Percentiles rank a stretch among this genome's conserved stretches.
phyloP scores from a whole-genome alignment of 2,329 filamentous ascomycete species.

The Metarhizium sp. region DNA sequence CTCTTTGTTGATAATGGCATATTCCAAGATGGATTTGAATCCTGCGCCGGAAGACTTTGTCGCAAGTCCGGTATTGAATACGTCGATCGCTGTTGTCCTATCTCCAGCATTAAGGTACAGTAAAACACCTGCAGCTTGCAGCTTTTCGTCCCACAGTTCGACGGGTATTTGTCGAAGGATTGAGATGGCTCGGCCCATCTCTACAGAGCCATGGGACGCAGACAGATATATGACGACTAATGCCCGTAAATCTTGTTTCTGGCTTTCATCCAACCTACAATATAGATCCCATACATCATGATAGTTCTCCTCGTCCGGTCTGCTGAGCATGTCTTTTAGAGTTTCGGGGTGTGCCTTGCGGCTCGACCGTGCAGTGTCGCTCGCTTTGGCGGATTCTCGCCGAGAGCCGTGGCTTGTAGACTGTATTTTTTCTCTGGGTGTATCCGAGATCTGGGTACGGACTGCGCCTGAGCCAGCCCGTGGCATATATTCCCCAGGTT shows the following conservation, averaged over 20 bases:
- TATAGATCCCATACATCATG: conserved; percentile 36
- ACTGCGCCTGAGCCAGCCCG: background rate
- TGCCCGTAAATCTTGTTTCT: conserved; percentile 18
- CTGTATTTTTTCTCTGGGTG: too few relatives aligned
- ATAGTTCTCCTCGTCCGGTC: conserved; percentile 18
- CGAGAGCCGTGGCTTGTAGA: background rate
- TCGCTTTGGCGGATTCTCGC: background rate
- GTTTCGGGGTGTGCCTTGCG: conserved; percentile 2
- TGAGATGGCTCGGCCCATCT: conserved; percentile 34
- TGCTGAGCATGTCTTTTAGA: conserved; percentile 15
- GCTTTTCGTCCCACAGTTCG: conserved; percentile 28
- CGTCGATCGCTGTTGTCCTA: conserved; percentile 25
- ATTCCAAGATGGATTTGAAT: conserved; percentile 33
- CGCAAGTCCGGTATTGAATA: conserved; percentile 29
- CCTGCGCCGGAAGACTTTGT: conserved; percentile 24
- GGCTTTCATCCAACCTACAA: conserved; percentile 22
- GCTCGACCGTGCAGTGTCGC: background rate
- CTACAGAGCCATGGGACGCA: conserved; percentile 30
- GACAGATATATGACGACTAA: conserved; percentile 33
- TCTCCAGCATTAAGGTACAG: conserved; percentile 33
- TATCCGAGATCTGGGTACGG: background rate
- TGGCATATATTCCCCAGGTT: background rate
- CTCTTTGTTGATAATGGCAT: conserved; percentile 25
- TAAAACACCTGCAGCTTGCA: conserved; percentile 30
- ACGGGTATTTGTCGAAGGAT: conserved; percentile 30